Percentiles rank a stretch among this genome's conserved stretches.
Evolutionary conservation across 768 basidiomycete genomes (phyloP).

Genomic region (Panellus pusillus): DNA sequence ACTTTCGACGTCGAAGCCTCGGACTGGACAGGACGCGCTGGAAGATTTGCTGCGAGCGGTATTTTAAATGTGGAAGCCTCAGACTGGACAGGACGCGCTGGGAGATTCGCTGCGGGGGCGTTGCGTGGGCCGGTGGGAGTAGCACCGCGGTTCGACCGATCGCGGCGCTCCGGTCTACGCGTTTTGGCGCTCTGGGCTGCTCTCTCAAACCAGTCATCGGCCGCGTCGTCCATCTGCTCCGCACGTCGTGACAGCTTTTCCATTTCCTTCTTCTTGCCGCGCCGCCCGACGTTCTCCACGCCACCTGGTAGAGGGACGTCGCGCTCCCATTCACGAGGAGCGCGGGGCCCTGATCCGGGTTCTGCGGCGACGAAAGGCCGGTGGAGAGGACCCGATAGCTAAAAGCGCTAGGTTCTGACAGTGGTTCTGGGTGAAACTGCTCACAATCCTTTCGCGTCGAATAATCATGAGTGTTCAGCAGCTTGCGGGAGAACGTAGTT

Average conservation of each 20-base stretch:
- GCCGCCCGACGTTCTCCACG: slow-evolving; percentile 63
- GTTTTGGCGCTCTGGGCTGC: slow-evolving; percentile 30
- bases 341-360: slow-evolving; percentile 30
- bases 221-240: slow-evolving; percentile 46
- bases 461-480: not conserved
- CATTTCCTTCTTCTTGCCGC: slow-evolving; percentile 60
- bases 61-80: not conserved
- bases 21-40: not conserved
- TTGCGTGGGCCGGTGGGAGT: slow-evolving; percentile 17
- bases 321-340: slow-evolving; percentile 44
- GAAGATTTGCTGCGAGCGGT: not conserved
- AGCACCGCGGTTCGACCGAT: slow-evolving; percentile 1
- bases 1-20: not conserved
- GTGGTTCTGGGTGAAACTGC: slow-evolving; percentile 40
- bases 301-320: slow-evolving; percentile 40
- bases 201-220: slow-evolving; percentile 67
- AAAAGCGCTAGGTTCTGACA: slow-evolving; percentile 66
- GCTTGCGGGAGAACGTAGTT: not conserved
- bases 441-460: slow-evolving; percentile 59
- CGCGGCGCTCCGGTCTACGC: slow-evolving; percentile 21
- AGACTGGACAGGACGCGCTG: not conserved
- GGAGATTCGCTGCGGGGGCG: not conserved
- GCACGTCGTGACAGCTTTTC: slow-evolving; percentile 55
- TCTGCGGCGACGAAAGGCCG: slow-evolving; percentile 61
- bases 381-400: slow-evolving; percentile 56